Evolutionary conservation across 2,329 filamentous ascomycete genomes (phyloP).

Genomic region (Pseudogymnoascus sp.): DNA sequence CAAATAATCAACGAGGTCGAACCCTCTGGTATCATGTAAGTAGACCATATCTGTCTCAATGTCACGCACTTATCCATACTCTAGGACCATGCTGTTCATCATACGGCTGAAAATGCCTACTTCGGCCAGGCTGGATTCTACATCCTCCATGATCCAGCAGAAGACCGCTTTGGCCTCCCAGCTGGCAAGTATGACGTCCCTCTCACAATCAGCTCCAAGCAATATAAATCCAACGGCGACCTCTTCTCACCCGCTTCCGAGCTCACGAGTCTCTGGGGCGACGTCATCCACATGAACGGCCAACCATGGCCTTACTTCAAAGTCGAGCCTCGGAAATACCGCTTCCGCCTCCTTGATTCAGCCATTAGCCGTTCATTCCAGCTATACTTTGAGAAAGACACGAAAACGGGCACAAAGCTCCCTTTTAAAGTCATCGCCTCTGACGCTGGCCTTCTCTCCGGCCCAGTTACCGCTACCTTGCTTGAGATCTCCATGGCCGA

Average conservation of each 20-base stretch:
- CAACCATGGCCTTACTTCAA: slow-evolving; percentile 53
- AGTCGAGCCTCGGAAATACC: slow-evolving; percentile 57
- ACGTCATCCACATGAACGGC: slow-evolving; percentile 53
- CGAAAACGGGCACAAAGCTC: slow-evolving; percentile 31
- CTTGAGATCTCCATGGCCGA: slow-evolving; percentile 49
- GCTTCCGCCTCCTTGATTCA: slow-evolving; percentile 47
- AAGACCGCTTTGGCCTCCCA: neutral
- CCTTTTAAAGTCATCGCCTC: slow-evolving; percentile 49
- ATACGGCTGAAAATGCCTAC: slow-evolving; percentile 50
- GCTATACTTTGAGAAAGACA: slow-evolving; percentile 40
- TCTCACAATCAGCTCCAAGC: slow-evolving; percentile 41
- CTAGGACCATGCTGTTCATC: slow-evolving; percentile 30
- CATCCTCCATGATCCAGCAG: slow-evolving; percentile 43
- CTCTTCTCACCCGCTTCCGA: slow-evolving; percentile 42
- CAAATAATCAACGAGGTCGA: slow-evolving; percentile 46
- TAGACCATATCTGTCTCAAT: neutral
- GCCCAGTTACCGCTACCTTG: slow-evolving; percentile 38
- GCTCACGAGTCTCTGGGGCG: slow-evolving; percentile 45
- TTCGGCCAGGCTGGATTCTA: slow-evolving; percentile 52
- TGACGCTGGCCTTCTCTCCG: slow-evolving; percentile 45
- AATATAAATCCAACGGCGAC: slow-evolving; percentile 46
- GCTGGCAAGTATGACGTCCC: slow-evolving; percentile 3
- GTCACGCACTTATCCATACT: neutral
- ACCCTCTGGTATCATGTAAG: slow-evolving; percentile 50
- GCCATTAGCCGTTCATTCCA: slow-evolving; percentile 35